Base-by-base conservation (phyloP, 441 rosid species). In the Geranium incanum region DNA sequence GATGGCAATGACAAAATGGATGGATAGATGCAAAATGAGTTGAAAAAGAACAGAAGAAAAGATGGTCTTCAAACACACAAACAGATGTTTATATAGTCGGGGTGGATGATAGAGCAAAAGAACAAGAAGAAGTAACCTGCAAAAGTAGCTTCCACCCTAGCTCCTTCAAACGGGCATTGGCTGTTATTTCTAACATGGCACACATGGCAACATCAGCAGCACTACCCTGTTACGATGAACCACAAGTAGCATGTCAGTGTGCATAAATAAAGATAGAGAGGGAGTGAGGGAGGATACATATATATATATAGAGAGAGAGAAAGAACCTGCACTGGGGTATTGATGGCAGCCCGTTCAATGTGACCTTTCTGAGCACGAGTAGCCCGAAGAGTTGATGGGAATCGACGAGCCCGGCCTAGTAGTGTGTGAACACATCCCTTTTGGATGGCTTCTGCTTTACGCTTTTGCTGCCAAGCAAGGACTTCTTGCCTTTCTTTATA, bases 151-250 rank as follows among this genome's bases (percentile, higher is more conserved):
- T 92, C 99, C 99, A 95, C 19, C 98, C 98, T 67, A 95, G 95
- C 78, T 89, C 92, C 75, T 86, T 80, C 75, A 95, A 74, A 19
- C 78, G 81, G 38, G 67, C 70, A 72, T 95, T 90, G 70, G 57
- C 83, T 75, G 90, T 74, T 85, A 95, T 95, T 83, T 87, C 87
- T 75, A 95, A 74, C 99, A 92, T 95, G 48, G 99, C 99, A 68
- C 97, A 90, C 96, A 90, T 95, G 69, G 97, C 99, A 72, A 95
- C 97, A 81, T 95, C 97, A 75, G 99, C 99, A 36, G 99, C 98
- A 84, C 98, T 92, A 77, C 99, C 97, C 99, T 94, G 89, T 75
- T 71, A 23, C 57, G 68, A 67, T 36, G 64, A 74, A 28, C 67
- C 66, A 36, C 48, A 43, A 70, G 69, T n/a, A 68, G 8, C 74